Evolutionary conservation across 78 protist genomes (phyloP).

Genomic region (Chrysochromulina tobinii): DNA sequence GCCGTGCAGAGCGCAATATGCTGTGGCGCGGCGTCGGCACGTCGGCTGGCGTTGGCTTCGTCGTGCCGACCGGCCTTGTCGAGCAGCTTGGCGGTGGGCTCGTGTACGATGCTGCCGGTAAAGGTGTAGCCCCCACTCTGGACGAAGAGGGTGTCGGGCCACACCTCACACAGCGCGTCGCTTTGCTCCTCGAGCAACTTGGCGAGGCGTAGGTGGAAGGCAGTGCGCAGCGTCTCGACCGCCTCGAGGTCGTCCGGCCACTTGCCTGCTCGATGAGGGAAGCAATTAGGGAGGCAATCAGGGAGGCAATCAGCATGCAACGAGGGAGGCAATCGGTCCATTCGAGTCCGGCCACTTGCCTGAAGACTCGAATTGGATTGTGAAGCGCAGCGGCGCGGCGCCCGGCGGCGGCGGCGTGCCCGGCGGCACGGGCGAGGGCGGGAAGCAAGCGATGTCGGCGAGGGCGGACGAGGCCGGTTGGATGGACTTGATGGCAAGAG

Average conservation of each 20-base stretch:
- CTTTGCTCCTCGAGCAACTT: background rate
- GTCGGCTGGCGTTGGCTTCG: background rate
- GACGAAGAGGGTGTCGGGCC: background rate
- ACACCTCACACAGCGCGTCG: background rate
- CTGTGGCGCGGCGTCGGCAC: background rate
- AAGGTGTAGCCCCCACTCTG: background rate
- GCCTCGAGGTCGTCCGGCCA: conserved; percentile 6
- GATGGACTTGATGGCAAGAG: no score
- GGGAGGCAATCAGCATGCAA: no score
- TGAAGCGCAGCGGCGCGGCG: background rate
- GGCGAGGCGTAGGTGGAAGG: background rate
- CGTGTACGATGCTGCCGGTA: background rate
- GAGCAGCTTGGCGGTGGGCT: background rate
- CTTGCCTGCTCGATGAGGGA: background rate
- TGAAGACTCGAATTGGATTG: background rate
- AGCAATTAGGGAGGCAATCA: no score
- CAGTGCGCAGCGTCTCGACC: conserved; percentile 1
- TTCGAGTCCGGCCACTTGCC: background rate
- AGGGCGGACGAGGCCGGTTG: no score
- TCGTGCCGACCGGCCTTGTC: background rate
- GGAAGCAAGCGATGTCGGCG: background rate
- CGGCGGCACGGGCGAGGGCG: background rate
- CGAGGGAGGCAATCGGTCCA: no score
- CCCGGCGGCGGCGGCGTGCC: background rate
- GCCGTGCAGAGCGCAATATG: background rate